These are phyloP conservation scores for Colletotrichum sp. DNA, from an alignment of 2,329 filamentous ascomycete genomes.

Conservation along the genomic window DNA sequence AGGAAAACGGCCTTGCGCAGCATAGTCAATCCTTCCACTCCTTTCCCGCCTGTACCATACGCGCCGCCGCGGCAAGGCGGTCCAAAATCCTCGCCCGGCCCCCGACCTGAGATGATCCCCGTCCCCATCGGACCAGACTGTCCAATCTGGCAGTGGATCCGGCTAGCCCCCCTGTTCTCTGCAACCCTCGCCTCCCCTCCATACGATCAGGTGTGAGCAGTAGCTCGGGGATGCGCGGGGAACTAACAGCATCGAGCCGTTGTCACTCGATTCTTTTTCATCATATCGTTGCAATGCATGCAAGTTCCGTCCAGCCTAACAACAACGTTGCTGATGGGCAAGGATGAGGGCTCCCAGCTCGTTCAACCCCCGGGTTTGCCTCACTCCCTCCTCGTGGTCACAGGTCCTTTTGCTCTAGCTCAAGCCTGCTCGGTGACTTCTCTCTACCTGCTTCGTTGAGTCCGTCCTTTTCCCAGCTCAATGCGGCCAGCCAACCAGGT, in stretches of 20 bases:
- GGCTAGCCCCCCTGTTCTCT: neutral
- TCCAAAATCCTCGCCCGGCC: neutral
- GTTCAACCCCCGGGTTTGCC: neutral
- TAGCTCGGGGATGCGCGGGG: neutral
- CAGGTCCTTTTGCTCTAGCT: neutral
- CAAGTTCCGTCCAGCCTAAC: neutral
- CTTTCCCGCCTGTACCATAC: neutral
- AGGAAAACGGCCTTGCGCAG: neutral
- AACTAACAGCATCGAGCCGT: neutral
- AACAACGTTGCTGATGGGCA: neutral
- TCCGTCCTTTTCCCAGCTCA: neutral
- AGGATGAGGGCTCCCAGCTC: neutral
- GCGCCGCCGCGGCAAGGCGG: neutral
- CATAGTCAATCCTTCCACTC: neutral
- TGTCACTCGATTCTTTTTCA: neutral
- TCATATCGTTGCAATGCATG: constrained; percentile 11
- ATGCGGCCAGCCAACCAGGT: neutral
- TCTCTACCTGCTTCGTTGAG: neutral
- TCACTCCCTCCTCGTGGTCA: neutral
- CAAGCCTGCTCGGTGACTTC: neutral
- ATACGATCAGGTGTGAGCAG: neutral
- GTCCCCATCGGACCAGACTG: neutral
- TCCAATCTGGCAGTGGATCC: constrained; percentile 7
- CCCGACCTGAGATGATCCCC: neutral
- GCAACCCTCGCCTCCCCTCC: neutral